These are phyloP conservation scores for Blakeslea trispora DNA, from an alignment of 371 early-diverging fungal genomes.

Conservation along the genomic window DNA sequence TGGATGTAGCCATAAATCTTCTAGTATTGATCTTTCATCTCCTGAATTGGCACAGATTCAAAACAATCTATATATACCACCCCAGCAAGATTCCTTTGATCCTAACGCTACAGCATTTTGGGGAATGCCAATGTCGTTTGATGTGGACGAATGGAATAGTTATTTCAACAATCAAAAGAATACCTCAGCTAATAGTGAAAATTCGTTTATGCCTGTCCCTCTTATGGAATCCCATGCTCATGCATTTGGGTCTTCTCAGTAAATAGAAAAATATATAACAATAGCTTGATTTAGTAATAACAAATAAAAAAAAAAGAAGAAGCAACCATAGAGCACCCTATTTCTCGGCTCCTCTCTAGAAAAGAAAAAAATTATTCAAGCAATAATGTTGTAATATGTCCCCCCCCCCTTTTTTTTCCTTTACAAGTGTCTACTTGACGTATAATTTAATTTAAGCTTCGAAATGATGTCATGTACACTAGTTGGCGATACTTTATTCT, in stretches of 20 bases:
- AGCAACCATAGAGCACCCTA: no score
- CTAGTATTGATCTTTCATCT: conserved; percentile 16
- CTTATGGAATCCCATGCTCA: neutral
- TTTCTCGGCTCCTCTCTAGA: no score
- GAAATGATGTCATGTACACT: no score
- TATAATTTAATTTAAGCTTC: no score
- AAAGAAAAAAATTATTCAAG: no score
- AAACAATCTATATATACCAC: neutral
- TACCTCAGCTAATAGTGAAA: neutral
- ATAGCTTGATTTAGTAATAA: no score
- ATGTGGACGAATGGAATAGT: conserved; percentile 39
- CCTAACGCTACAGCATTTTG: conserved; percentile 32
- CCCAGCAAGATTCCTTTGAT: conserved; percentile 17
- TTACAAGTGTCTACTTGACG: no score
- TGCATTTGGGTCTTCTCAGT: no score
- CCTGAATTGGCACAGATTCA: conserved; percentile 4
- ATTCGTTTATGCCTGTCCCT: neutral
- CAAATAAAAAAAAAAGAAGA: no score
- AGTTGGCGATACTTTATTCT: neutral
- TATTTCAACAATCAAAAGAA: conserved; percentile 28
- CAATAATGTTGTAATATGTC: no score
- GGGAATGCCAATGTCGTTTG: conserved; percentile 36
- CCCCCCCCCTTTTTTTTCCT: no score
- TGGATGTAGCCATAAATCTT: conserved; percentile 14
- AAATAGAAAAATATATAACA: no score